Percentiles rank a stretch among this genome's conserved stretches.
Evolutionary conservation across 2,329 filamentous ascomycete genomes (phyloP).

Genomic region (Sclerotinia subarctica): DNA sequence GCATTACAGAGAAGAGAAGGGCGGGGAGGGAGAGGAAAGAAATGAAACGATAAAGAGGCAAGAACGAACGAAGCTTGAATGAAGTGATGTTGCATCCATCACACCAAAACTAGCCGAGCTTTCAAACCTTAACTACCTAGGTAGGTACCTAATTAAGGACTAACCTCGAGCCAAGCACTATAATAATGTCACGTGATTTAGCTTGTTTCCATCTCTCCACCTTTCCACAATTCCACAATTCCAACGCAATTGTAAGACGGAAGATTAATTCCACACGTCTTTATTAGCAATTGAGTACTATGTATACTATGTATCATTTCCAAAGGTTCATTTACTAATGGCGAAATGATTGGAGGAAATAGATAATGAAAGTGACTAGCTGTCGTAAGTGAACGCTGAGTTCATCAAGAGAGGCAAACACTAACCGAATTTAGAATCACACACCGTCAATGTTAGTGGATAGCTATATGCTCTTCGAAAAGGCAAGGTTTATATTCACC

Average conservation of each 20-base stretch:
- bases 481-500: neutral
- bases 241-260: neutral
- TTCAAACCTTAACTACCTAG: neutral
- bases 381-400: neutral
- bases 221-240: neutral
- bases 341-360: neutral
- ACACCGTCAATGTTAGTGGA: neutral
- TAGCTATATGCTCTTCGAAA: neutral
- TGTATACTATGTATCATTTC: neutral
- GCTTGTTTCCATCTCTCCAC: neutral
- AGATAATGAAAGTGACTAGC: neutral
- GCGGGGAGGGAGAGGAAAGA: too few species aligned
- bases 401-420: slow-evolving; percentile 3
- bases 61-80: slow-evolving; percentile 4
- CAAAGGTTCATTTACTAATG: neutral
- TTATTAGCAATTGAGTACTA: neutral
- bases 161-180: neutral
- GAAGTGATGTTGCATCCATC: slow-evolving; percentile 5
- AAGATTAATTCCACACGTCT: too few species aligned
- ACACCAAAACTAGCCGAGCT: neutral
- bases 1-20: too few species aligned
- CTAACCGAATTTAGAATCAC: neutral
- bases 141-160: neutral
- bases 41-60: too few species aligned
- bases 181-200: neutral